These are phyloP conservation scores for Rhynchosporium graminicola DNA, from an alignment of 2,329 filamentous ascomycete genomes.

Conservation along the genomic window DNA sequence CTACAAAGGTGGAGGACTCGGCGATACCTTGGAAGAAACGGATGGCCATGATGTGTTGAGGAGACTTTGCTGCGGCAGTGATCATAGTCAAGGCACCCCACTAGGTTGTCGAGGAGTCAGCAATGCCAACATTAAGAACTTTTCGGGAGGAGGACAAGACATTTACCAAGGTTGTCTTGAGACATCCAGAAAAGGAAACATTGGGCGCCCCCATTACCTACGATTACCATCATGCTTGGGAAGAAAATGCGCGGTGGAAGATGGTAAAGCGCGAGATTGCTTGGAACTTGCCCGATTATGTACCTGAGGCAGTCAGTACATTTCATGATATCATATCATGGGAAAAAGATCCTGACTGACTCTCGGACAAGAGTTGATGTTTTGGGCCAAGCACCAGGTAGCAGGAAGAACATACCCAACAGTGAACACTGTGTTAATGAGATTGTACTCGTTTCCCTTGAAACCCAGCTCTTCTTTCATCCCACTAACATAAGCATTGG, in stretches of 20 bases:
- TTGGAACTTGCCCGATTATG: conserved; percentile 60
- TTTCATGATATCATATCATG: neutral
- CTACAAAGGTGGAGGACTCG: conserved; percentile 58
- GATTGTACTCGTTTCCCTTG: conserved; percentile 51
- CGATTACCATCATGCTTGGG: conserved; percentile 60
- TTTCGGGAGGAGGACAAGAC: too few species aligned
- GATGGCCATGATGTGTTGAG: conserved; percentile 59
- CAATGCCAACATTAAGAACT: too few species aligned
- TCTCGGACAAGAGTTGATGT: neutral
- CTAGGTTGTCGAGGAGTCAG: too few species aligned
- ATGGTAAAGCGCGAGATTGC: conserved; percentile 63
- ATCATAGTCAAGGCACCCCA: conserved; percentile 67
- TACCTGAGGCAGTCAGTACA: conserved; percentile 39
- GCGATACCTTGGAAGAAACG: conserved; percentile 57
- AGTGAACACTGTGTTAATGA: conserved; percentile 53
- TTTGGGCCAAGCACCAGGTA: neutral
- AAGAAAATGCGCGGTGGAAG: conserved; percentile 64
- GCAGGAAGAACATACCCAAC: conserved; percentile 30
- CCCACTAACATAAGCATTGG: conserved; percentile 56
- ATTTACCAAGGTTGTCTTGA: too few species aligned
- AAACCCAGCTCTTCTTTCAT: conserved; percentile 54
- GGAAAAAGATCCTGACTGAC: too few species aligned
- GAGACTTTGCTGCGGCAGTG: conserved; percentile 53
- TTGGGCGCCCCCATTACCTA: too few species aligned
- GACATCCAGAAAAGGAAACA: too few species aligned